Base-by-base conservation (phyloP, 495 filamentous ascomycete genomes). In the Pseudoneurospora amorphoporcata region DNA sequence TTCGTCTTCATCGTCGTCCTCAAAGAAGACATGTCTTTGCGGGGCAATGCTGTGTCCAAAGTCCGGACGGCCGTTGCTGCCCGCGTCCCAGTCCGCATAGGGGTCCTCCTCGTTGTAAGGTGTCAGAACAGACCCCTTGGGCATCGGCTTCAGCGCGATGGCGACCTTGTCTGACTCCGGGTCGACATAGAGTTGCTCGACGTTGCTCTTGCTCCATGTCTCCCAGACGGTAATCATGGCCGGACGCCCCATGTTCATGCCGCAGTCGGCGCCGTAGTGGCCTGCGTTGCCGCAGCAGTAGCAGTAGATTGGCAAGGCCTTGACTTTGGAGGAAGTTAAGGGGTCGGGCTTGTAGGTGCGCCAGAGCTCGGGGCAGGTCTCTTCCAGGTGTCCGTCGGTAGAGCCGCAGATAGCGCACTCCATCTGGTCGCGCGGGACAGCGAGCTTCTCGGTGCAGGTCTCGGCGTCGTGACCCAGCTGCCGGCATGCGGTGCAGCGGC, bases 221-320 rank as follows among this genome's bases (percentile, higher is more conserved):
- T 79, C 76, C 47, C 68, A 74, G 16, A 40, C 53, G 9, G 72
- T 71, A 43, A 72, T 71, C 8, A 75, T 74, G 3, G 29, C 5
- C 19, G 68, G 17, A 14, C 40, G 65, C 14, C 38, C 14, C 43
- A 72, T 70, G 40, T 73, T 74, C 39, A 78, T 68, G 1, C 73
- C 72, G 68, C 84, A 86, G 17, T 81, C 82, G 2, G 75, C 69
- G 3, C 80, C 79, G 69, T 82, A 84, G 69, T 86, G 84, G 4
- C 76, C 76, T 19, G 75, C 72, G 5, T 47, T 70, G 32, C 83
- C 84, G 71, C 84, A 86, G 39, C 71, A 73, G 70, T 82, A 83
- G 69, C 84, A 86, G 68, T 78, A 86, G 0, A 77, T 70, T 0
- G 82, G 82, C 8, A 86, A 73, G 35, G 70, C 70, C 38, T 78